Evolutionary conservation across 169 alveolate genomes (phyloP), one percentile per base, ranked within the genome.

Genomic region (Plasmodium inui): DNA sequence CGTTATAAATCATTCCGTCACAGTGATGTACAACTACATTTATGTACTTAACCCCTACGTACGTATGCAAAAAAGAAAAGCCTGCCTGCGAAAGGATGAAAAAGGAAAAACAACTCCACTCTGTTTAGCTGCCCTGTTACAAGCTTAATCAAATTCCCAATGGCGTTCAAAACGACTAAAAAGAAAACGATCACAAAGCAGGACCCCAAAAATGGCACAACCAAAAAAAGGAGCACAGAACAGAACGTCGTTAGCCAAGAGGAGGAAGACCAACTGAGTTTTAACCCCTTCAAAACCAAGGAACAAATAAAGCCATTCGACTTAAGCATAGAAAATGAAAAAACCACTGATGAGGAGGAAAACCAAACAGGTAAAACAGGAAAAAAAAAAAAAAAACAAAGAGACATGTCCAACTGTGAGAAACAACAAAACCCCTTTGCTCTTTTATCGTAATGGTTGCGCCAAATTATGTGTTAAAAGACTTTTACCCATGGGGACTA

Each of bases 241-340:
- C 79, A 74, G 17, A 22, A 46, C 70, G 12, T 30, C 39, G 41
- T 32, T n/a, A 50, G n/a, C 30, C 28, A 53, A 84, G 53, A 85
- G 61, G 70, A 50, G 78, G 55, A n/a, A 30, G 74, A 85, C 39
- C 9, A 0, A 73, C 55, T 76, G 79, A 85, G 22, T 17, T 44
- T 44, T 55, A 85, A 83, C 72, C 92, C 92, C 12, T 83, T 83
- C 46, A 70, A 39, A 22, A 70, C 26, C 41, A 71, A 37, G 26
- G 92, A 83, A 30, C 28, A 32, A 37, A 70, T 83, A 39, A 83
- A 70, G 55, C 92, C 92, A 8, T 83, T 83, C 46, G 83, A 83
- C 17, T 39, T 67, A 34, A 37, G 28, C 39, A 44, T 83, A 83
- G 92, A 83, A 55, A 32, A 82, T 70, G 92, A 70, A 19, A n/a